Base-by-base conservation (phyloP, 2,329 filamentous ascomycete species). In the Colletotrichum sp. region DNA sequence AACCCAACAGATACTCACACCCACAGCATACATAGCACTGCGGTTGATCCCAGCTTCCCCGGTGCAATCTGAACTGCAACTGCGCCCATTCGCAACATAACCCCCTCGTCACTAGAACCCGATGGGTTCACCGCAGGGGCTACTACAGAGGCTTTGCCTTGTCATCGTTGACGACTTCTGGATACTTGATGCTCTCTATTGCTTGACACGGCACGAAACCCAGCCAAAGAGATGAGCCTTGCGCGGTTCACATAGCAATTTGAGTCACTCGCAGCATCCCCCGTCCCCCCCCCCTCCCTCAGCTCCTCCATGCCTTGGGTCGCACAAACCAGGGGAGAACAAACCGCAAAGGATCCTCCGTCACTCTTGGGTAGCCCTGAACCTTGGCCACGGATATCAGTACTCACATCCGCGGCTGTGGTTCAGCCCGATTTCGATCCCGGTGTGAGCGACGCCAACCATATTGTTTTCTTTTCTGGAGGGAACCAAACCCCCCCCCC, bases 401-500 rank as follows among this genome's bases (percentile, higher is more conserved):
- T 75, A 66, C 36, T 74, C 68, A 75, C 36, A 75, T 66, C 72
- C 72, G 68, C 52, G 28, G 62, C 36, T 75, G 34, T 62, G 68
- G 72, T 66, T 71, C 72, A 67, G 34, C n/a, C 52, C 72, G 72
- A 71, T 75, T 68, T 62, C 28, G 68, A 75, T 75, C 62, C 30
- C 21, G 52, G 36, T 30, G 34, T 66, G 49, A 32, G 26, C 30
- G 32, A 39, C 52, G 60, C 32, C 28, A 62, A 24, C 36, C 36
- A 18, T 55, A 34, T 44, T 44, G 16, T 44, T 44, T 44, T 44
- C 39, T 44, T 44, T 44, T n/a, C 39, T 44, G 39, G 39, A 44
- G 39, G 28, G 28, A 8, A 28, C 28, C 28, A 28, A 28, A 26
- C 26, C 26, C 26, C 26, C 26, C 26, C 26, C 26, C 26, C 26